These are phyloP conservation scores for Areca catechu DNA, from an alignment of 176 grass and related monocot genomes.

Conservation along the genomic window DNA sequence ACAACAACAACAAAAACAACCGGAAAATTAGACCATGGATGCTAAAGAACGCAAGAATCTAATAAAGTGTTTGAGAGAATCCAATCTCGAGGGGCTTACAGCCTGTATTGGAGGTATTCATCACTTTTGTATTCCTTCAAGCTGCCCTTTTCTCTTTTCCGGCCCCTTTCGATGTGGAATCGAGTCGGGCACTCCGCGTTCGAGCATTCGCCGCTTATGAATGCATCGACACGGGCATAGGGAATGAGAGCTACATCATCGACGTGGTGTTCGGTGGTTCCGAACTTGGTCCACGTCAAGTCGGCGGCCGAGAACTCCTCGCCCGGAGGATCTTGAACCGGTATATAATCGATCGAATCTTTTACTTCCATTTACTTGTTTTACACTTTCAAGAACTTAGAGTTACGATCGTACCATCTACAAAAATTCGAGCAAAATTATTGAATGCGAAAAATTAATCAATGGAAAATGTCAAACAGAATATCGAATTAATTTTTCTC, in stretches of 20 bases:
- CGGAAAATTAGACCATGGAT: no score
- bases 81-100: slow-evolving; percentile 25
- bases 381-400: no score
- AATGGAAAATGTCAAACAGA: no score
- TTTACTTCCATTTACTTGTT: slow-evolving; percentile 22
- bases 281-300: slow-evolving; percentile 57
- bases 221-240: slow-evolving; percentile 60
- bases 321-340: slow-evolving; percentile 56
- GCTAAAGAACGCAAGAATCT: neutral
- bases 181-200: slow-evolving; percentile 66
- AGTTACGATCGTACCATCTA: no score
- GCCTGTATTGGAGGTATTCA: slow-evolving; percentile 66
- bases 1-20: no score
- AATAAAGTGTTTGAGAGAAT: neutral
- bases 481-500: no score
- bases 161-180: slow-evolving; percentile 75
- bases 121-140: slow-evolving; percentile 57
- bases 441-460: no score
- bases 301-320: slow-evolving; percentile 77
- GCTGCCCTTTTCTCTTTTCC: slow-evolving; percentile 61
- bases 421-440: no score
- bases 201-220: slow-evolving; percentile 65
- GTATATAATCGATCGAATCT: slow-evolving; percentile 51
- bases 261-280: slow-evolving; percentile 49
- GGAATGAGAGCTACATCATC: slow-evolving; percentile 80